Percentiles rank a stretch among this genome's conserved stretches.
Conservation (phyloP, 495 filamentous ascomycete genomes). For the Aspergillus hancockii region DNA sequence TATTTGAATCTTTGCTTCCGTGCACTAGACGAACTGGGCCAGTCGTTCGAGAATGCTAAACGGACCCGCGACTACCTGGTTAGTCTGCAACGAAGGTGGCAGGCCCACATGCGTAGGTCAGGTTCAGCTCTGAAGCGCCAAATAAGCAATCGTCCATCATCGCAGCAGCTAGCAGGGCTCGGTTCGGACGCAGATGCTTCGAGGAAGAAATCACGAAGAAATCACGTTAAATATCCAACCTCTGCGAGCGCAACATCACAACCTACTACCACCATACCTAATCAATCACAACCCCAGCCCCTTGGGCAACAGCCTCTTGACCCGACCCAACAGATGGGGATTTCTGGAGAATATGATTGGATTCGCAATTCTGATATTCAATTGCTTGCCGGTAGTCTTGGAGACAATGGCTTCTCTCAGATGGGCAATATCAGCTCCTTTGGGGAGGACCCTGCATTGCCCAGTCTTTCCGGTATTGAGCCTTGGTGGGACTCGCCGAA, state of each 20-base stretch:
- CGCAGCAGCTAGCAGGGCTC: slow-evolving; percentile 10
- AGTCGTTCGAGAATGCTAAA: slow-evolving; percentile 50
- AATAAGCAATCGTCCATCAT: slow-evolving; percentile 24
- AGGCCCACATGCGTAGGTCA: slow-evolving; percentile 46
- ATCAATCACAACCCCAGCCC: slow-evolving; percentile 13
- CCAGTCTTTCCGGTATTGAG: slow-evolving; percentile 40
- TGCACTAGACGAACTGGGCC: slow-evolving; percentile 46
- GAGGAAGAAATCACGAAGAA: slow-evolving; percentile 33
- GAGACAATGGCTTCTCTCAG: slow-evolving; percentile 15
- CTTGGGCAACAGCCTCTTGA: slow-evolving; percentile 6
- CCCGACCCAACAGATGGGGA: slow-evolving; percentile 14
- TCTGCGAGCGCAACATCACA: background rate
- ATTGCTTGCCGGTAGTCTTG: slow-evolving; percentile 31
- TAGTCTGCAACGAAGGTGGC: slow-evolving; percentile 48
- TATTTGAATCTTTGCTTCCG: slow-evolving; percentile 51
- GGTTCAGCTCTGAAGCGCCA: slow-evolving; percentile 39
- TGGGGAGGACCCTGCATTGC: slow-evolving; percentile 27
- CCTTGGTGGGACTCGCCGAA: slow-evolving; percentile 42
- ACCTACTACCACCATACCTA: slow-evolving; percentile 3
- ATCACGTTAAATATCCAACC: slow-evolving; percentile 7
- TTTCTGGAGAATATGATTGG: slow-evolving; percentile 36
- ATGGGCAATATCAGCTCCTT: slow-evolving; percentile 22
- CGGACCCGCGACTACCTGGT: slow-evolving; percentile 48
- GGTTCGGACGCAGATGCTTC: slow-evolving; percentile 17
- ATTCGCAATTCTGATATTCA: slow-evolving; percentile 34